Evolutionary conservation across 2,329 filamentous ascomycete species (phyloP).

Genomic region (Fusarium tricinctum): DNA sequence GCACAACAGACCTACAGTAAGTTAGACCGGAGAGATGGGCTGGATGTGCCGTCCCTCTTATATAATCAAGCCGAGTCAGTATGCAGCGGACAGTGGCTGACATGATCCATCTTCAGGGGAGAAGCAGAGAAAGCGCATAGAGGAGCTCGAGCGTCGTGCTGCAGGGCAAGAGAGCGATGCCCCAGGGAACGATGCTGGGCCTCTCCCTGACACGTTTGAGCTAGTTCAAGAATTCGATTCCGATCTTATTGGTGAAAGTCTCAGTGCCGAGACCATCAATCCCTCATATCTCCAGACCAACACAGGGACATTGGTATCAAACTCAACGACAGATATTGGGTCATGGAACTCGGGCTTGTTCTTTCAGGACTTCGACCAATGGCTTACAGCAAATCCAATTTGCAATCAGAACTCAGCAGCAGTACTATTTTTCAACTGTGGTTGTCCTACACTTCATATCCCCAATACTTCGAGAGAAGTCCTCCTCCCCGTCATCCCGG

Average conservation of each 20-base stretch:
- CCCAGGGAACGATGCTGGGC: background rate
- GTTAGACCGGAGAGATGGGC: slow-evolving; percentile 33
- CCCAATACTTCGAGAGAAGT: slow-evolving; percentile 36
- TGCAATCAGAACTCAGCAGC: slow-evolving; percentile 14
- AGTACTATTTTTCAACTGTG: slow-evolving; percentile 46
- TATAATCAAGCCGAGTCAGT: slow-evolving; percentile 7
- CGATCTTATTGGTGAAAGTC: background rate
- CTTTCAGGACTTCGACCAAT: slow-evolving; percentile 34
- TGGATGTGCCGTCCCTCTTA: background rate
- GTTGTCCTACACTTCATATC: slow-evolving; percentile 46
- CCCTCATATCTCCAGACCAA: slow-evolving; percentile 29
- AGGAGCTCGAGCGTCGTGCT: slow-evolving; percentile 48
- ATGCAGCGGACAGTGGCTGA: slow-evolving; percentile 37
- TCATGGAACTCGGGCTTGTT: slow-evolving; percentile 13
- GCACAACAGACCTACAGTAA: slow-evolving; percentile 68
- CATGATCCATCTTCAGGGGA: slow-evolving; percentile 48
- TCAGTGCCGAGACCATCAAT: slow-evolving; percentile 34
- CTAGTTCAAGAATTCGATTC: background rate
- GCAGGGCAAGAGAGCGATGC: slow-evolving; percentile 8
- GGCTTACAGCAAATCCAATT: slow-evolving; percentile 24
- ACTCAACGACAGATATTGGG: slow-evolving; percentile 11
- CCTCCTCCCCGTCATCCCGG: slow-evolving; percentile 46
- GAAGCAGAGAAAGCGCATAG: slow-evolving; percentile 48
- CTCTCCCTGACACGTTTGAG: background rate
- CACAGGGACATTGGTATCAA: slow-evolving; percentile 9